A percentile compares a stretch with the other conserved stretches of the same genome.
These are phyloP conservation scores for Globisporangium parvum DNA, from an alignment of 352 stramenopile genomes.

Conservation along the genomic window DNA sequence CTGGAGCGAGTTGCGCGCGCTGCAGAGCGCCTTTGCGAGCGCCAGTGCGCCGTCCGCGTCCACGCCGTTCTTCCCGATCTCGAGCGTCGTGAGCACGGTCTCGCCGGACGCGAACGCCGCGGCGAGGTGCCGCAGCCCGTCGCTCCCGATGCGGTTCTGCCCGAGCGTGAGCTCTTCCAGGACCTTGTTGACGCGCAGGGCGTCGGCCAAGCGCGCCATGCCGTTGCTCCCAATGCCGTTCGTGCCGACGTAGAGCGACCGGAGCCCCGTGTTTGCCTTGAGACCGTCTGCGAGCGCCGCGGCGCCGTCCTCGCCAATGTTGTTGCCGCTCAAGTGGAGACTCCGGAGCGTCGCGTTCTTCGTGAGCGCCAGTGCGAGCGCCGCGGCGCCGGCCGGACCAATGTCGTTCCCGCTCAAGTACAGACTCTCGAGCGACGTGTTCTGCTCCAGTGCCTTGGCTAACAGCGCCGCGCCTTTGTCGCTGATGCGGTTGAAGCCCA, in stretches of 20 bases:
- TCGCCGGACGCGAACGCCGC: slow-evolving; percentile 45
- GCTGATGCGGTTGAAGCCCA: slow-evolving; percentile 79
- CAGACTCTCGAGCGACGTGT: slow-evolving; percentile 58
- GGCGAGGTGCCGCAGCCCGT: slow-evolving; percentile 52
- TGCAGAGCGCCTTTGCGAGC: slow-evolving; percentile 61
- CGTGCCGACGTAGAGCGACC: slow-evolving; percentile 69
- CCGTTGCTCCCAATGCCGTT: slow-evolving; percentile 70
- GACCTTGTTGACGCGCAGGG: slow-evolving; percentile 46
- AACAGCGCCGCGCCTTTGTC: slow-evolving; percentile 55
- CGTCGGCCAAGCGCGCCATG: slow-evolving; percentile 49
- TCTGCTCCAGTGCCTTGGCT: slow-evolving; percentile 47
- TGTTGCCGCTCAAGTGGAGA: slow-evolving; percentile 78
- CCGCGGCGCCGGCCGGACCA: slow-evolving; percentile 37
- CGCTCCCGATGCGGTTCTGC: slow-evolving; percentile 69
- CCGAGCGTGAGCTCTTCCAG: slow-evolving; percentile 71
- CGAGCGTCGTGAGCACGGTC: slow-evolving; percentile 55
- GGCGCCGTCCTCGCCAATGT: slow-evolving; percentile 73
- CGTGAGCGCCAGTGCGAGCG: slow-evolving; percentile 41
- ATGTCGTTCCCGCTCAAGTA: slow-evolving; percentile 84
- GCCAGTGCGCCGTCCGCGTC: slow-evolving; percentile 59
- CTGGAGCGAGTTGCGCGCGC: slow-evolving; percentile 40
- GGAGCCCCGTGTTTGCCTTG: slow-evolving; percentile 39
- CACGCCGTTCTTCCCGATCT: slow-evolving; percentile 76
- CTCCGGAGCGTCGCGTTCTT: slow-evolving; percentile 54
- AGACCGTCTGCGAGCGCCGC: slow-evolving; percentile 44